Evolutionary conservation across 2,329 filamentous ascomycete species (phyloP), one percentile per base, ranked within the genome.

Genomic region (Talaromyces sp.): DNA sequence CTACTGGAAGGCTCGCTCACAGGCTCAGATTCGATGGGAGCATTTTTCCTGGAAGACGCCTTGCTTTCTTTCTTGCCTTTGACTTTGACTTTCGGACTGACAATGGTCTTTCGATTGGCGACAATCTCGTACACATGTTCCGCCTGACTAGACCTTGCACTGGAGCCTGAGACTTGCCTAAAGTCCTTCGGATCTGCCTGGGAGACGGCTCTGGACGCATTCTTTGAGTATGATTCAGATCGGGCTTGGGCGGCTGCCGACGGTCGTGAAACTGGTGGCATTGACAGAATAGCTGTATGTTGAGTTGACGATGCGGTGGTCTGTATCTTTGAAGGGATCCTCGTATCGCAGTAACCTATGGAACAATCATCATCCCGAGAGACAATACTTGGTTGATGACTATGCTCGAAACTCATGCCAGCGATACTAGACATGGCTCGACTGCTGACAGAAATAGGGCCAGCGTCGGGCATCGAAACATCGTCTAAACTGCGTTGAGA

Each of bases 401-500:
- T 80, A 64, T 79, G 78, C 63, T 77, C 76, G 58, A 77, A 77
- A 65, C 77, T 80, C 63, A 78, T 67, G 3, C 76, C 78, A 8
- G 77, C 77, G 72, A 78, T 74, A 66, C 73, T 76, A 31, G 79
- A 81, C 47, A 79, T 75, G 11, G 72, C 73, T 43, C 76, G 76
- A 64, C 78, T 81, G 67, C 75, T 75, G 27, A 72, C 71, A 10
- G 76, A 77, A 57, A 74, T 79, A 35, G 76, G 79, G n/a, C 68
- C 72, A 24, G 71, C 69, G 70, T 82, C 82, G 5, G 79, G 78
- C 82, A 84, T 84, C 31, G 81, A 77, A 16, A 81, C 68, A 66
- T 84, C 82, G 64, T 82, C 76, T 66, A 79, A 70, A 56, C 74
- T 76, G 65, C 78, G 76, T 67, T 75, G 73, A 52, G 72, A 70